Evolutionary conservation across 148 eudicot species (phyloP), one percentile per base, ranked within the genome.

Genomic region (Limonium bicolor): DNA sequence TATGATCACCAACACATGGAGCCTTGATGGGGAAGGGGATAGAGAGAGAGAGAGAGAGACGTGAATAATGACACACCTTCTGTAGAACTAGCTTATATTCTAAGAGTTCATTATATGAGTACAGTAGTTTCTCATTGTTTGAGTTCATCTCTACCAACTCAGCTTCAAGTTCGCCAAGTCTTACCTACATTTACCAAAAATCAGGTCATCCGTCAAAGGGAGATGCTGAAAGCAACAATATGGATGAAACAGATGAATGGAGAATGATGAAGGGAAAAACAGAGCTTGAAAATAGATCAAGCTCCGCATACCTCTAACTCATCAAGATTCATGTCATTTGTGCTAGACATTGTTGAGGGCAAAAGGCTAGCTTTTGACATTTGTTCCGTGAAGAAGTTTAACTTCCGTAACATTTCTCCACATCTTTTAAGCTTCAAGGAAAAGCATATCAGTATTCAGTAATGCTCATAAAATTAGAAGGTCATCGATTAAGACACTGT

Each of bases 381-480:
- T 36, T 84, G 85, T 32, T 76, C 94, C 54, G 57, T 70, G 20
- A 84, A 71, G 58, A 71, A 79, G 11, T 80, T 67, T 23, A 79
- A 65, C 60, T 64, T 84, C 24, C 94, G 81, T 41, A 82, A 84
- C 88, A 84, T 71, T 61, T 84, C 94, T 24, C 68, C 74, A 28
- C 88, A 73, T 74, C 85, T 76, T 77, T 76, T 84, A 37, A 84
- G 68, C 94, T 84, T 28, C 12, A 46, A 27, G 34, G 44, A 13
- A 40, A 23, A 4, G n/a, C n/a, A n/a, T n/a, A n/a, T n/a, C n/a
- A n/a, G n/a, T n/a, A n/a, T n/a, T n/a, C n/a, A n/a, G n/a, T n/a
- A n/a, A n/a, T n/a, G n/a, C n/a, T n/a, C n/a, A n/a, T n/a, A n/a
- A n/a, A n/a, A n/a, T n/a, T n/a, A n/a, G n/a, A n/a, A n/a, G n/a